Percentiles rank a stretch among this genome's conserved stretches.
These are phyloP conservation scores for Cystobasidium pallidum DNA, from an alignment of 1,284 basidiomycete genomes.

Conservation along the genomic window DNA sequence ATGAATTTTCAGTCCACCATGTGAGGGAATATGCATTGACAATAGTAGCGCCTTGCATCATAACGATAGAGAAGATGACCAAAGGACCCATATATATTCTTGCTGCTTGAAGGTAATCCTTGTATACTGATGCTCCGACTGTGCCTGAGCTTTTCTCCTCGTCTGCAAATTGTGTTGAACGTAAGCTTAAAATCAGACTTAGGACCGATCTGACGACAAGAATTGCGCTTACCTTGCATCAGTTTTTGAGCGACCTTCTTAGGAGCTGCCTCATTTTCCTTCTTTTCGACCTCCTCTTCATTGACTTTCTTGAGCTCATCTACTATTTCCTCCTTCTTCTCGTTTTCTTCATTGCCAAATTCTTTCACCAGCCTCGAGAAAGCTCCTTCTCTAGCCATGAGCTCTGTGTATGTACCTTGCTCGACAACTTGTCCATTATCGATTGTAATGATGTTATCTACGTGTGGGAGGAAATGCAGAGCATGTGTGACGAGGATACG, in stretches of 20 bases:
- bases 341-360: slow-evolving; percentile 64
- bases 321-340: slow-evolving; percentile 59
- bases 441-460: slow-evolving; percentile 70
- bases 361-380: slow-evolving; percentile 73
- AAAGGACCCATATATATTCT: slow-evolving; percentile 64
- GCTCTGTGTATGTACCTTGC: slow-evolving; percentile 71
- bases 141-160: slow-evolving; percentile 51
- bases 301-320: slow-evolving; percentile 57
- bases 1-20: slow-evolving; percentile 67
- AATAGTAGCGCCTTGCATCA: slow-evolving; percentile 68
- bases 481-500: slow-evolving; percentile 78
- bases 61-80: slow-evolving; percentile 63
- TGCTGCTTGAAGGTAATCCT: slow-evolving; percentile 69
- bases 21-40: slow-evolving; percentile 55
- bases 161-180: slow-evolving; percentile 41
- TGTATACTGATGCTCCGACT: slow-evolving; percentile 62
- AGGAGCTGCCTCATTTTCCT: slow-evolving; percentile 55
- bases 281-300: slow-evolving; percentile 56
- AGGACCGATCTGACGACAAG: neutral
- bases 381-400: slow-evolving; percentile 67
- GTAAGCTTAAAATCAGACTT: neutral
- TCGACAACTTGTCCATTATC: slow-evolving; percentile 71
- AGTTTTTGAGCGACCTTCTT: slow-evolving; percentile 53
- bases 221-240: slow-evolving; percentile 58
- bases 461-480: slow-evolving; percentile 75